These are phyloP conservation scores for Eimeria tenella DNA, from an alignment of 169 alveolate species.

Conservation along the genomic window DNA sequence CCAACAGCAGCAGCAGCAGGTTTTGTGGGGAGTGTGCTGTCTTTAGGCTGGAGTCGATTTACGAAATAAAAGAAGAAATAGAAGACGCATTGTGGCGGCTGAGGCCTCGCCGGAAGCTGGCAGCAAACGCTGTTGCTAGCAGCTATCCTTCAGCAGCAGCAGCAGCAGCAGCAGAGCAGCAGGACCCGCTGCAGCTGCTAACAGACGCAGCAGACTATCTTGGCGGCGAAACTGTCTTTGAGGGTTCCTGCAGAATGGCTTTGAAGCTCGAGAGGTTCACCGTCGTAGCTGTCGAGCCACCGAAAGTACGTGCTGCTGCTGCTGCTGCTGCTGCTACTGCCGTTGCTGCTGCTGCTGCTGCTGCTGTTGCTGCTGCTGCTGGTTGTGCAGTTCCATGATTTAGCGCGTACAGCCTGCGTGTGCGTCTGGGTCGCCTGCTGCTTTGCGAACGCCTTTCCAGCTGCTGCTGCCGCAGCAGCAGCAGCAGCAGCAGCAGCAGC, in stretches of 20 bases:
- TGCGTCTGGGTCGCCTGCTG: background rate
- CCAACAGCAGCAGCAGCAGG: background rate
- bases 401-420: background rate
- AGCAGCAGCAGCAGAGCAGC: constrained; percentile 28
- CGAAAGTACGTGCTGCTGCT: constrained; percentile 23
- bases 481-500: background rate
- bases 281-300: constrained; percentile 75
- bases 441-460: background rate
- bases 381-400: background rate
- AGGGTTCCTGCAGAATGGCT: constrained; percentile 78
- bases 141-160: constrained; percentile 24
- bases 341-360: constrained; percentile 23
- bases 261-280: constrained; percentile 65
- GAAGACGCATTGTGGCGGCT: constrained; percentile 81
- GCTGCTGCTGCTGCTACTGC: constrained; percentile 17
- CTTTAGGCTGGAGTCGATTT: constrained; percentile 88
- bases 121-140: constrained; percentile 34
- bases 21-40: background rate
- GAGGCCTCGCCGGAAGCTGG: constrained; percentile 49
- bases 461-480: constrained; percentile 14
- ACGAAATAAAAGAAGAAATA: constrained; percentile 92
- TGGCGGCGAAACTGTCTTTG: constrained; percentile 70
- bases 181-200: constrained; percentile 18
- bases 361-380: constrained; percentile 4
- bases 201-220: constrained; percentile 14